phyloP scores from a whole-genome alignment of 2,329 filamentous ascomycete genomes.

The Nothomitra cinnamomea region DNA sequence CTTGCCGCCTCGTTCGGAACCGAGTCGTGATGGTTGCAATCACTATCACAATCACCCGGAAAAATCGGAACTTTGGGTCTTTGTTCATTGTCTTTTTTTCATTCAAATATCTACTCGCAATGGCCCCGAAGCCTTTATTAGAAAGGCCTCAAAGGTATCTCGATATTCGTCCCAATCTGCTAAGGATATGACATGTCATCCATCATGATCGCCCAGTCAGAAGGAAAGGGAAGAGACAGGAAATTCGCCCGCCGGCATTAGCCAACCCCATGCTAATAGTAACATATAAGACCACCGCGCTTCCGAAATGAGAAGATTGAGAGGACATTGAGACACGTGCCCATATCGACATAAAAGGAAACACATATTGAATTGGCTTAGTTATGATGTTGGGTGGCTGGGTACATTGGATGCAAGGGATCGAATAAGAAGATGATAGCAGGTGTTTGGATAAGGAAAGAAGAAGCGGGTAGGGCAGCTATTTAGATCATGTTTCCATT shows the following conservation, averaged over 20 bases:
- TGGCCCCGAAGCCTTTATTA: too few species aligned
- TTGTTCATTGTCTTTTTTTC: too few species aligned
- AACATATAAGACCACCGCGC: background rate
- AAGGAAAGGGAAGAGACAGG: background rate
- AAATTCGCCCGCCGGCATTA: background rate
- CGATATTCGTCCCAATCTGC: background rate
- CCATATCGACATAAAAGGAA: background rate
- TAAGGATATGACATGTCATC: background rate
- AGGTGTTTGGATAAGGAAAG: background rate
- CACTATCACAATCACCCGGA: too few species aligned
- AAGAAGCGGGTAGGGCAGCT: background rate
- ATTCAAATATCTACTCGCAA: too few species aligned
- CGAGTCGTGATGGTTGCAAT: too few species aligned
- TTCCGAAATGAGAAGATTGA: background rate
- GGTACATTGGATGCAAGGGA: background rate
- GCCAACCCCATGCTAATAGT: background rate
- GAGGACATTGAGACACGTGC: background rate
- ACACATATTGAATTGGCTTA: background rate
- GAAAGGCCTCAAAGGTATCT: background rate
- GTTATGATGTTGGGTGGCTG: background rate
- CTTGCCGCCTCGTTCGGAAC: too few species aligned
- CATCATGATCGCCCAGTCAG: background rate
- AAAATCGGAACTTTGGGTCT: too few species aligned
- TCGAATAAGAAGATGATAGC: background rate
- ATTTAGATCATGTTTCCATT: slow-evolving; percentile 58